Percentiles rank a stretch among this genome's conserved stretches.
Conservation (phyloP, 306 rosid genomes). For the peach (Prunus persica) region DNA sequence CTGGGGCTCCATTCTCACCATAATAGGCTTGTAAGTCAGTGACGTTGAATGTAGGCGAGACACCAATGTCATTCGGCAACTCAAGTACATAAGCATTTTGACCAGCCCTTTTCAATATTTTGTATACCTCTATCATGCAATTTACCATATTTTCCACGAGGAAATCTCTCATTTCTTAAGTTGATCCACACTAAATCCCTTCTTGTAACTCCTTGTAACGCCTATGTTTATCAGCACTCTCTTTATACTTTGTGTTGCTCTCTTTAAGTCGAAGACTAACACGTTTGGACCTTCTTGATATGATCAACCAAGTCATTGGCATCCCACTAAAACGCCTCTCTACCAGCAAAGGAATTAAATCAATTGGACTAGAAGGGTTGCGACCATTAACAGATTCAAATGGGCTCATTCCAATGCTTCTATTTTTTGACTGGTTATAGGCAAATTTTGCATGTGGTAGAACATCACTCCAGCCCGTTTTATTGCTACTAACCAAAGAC, state of each 20-base stretch:
- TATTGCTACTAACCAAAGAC: too few species aligned
- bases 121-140: not conserved
- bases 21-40: too few species aligned
- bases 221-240: not conserved
- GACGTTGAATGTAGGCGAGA: not conserved
- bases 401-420: too few species aligned
- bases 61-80: not conserved
- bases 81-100: not conserved
- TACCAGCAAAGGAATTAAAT: too few species aligned
- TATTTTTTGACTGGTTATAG: too few species aligned
- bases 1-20: not conserved
- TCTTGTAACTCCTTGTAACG: fast-evolving
- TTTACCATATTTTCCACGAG: not conserved
- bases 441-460: too few species aligned
- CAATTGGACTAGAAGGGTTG: too few species aligned
- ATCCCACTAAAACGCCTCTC: not conserved
- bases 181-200: not conserved
- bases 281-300: not conserved
- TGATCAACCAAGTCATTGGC: not conserved
- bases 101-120: not conserved
- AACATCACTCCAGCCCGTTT: too few species aligned
- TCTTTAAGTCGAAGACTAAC: not conserved
- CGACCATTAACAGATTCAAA: too few species aligned
- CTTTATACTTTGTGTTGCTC: not conserved
- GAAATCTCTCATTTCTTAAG: not conserved